Percentiles rank a stretch among this genome's conserved stretches.
These are phyloP conservation scores for Anthracocystis walkeri DNA, from an alignment of 1,284 basidiomycete genomes.

Conservation along the genomic window DNA sequence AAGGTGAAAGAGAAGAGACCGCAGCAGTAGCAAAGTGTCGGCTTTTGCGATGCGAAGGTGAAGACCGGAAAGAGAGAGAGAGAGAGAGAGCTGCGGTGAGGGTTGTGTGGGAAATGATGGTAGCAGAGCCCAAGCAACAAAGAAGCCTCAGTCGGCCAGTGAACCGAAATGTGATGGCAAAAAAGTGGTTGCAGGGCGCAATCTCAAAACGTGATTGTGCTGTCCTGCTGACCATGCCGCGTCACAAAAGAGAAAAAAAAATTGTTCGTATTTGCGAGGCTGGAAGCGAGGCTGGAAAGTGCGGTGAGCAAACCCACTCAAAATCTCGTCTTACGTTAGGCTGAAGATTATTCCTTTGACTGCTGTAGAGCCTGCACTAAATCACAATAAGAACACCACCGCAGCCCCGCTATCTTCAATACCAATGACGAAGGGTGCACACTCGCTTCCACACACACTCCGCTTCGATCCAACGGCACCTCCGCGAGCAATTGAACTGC, in stretches of 20 bases:
- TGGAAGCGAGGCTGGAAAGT: not conserved
- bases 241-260: not conserved
- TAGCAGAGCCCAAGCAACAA: conserved; percentile 11
- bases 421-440: conserved; percentile 1
- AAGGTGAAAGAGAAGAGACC: conserved; percentile 3
- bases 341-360: not conserved
- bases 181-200: conserved; percentile 10
- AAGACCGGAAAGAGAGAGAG: not conserved
- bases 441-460: conserved; percentile 1
- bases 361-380: not conserved
- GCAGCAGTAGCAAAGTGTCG: not conserved
- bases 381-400: not conserved
- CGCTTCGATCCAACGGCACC: not conserved
- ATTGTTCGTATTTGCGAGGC: conserved; percentile 1
- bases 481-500: not conserved
- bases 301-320: not conserved
- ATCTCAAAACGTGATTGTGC: not conserved
- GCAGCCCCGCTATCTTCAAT: conserved; percentile 1
- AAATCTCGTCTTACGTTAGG: not conserved
- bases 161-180: conserved; percentile 1
- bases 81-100: conserved; percentile 20
- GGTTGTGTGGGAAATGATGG: conserved; percentile 4
- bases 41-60: conserved; percentile 4
- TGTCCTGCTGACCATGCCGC: conserved; percentile 8
- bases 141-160: not conserved